These are phyloP conservation scores for Mycena belliarum DNA, from an alignment of 768 basidiomycete genomes.

Conservation along the genomic window DNA sequence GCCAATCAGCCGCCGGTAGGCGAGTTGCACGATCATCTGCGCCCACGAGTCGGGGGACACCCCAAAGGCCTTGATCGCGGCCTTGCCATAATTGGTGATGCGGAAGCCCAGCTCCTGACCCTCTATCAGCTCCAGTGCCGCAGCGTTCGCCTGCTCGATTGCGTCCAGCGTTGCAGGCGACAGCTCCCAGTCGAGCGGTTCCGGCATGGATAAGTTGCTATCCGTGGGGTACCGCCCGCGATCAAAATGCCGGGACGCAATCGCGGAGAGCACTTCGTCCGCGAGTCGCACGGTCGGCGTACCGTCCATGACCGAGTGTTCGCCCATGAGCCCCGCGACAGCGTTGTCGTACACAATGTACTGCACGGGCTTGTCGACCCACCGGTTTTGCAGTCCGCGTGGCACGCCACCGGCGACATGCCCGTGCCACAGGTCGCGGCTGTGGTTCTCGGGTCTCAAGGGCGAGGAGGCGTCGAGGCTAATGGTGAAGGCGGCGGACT, in stretches of 20 bases:
- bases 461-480: slow-evolving; percentile 71
- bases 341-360: slow-evolving; percentile 85
- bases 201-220: slow-evolving; percentile 30
- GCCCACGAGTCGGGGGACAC: slow-evolving; percentile 96
- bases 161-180: slow-evolving; percentile 47
- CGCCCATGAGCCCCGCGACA: slow-evolving; percentile 86
- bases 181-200: slow-evolving; percentile 66
- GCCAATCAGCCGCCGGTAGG: slow-evolving; percentile 72
- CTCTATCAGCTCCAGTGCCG: slow-evolving; percentile 57
- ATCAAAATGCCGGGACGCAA: slow-evolving; percentile 58
- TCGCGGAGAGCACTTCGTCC: slow-evolving; percentile 63
- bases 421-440: slow-evolving; percentile 83
- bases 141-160: slow-evolving; percentile 56
- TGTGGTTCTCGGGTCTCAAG: slow-evolving; percentile 53
- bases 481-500: slow-evolving; percentile 85
- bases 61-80: slow-evolving; percentile 80
- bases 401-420: slow-evolving; percentile 48
- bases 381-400: slow-evolving; percentile 70
- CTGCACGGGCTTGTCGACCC: slow-evolving; percentile 90
- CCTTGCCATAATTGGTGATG: slow-evolving; percentile 80
- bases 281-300: slow-evolving; percentile 77
- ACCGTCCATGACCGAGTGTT: slow-evolving; percentile 91
- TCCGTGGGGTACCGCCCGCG: slow-evolving; percentile 42
- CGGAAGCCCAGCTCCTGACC: slow-evolving; percentile 65
- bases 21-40: slow-evolving; percentile 90